These are phyloP conservation scores for Wakefieldia striispora DNA, from an alignment of 768 basidiomycete species.

Conservation along the genomic window DNA sequence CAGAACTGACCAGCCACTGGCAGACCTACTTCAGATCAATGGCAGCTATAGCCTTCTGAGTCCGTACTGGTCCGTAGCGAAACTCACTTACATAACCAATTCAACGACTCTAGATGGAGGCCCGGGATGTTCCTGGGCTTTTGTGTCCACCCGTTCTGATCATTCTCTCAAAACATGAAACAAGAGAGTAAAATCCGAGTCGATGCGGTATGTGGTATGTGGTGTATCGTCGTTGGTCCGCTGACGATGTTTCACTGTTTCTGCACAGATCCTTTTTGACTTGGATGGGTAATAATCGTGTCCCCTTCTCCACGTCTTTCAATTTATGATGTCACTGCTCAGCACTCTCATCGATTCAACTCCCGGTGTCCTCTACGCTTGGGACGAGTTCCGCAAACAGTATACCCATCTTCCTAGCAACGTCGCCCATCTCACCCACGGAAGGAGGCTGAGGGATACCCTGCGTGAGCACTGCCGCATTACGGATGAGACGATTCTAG, in stretches of 20 bases:
- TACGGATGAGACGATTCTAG: constrained; percentile 51
- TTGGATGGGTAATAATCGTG: constrained; percentile 56
- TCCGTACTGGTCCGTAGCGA: no score
- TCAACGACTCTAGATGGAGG: no score
- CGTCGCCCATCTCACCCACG: constrained; percentile 65
- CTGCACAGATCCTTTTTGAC: constrained; percentile 59
- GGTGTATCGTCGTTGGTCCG: not conserved
- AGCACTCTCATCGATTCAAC: constrained; percentile 82
- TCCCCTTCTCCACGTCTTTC: not conserved
- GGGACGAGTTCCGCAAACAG: constrained; percentile 65
- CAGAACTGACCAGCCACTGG: no score
- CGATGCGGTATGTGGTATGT: constrained; percentile 49
- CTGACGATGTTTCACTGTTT: constrained; percentile 9
- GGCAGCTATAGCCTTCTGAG: no score
- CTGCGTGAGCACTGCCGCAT: constrained; percentile 67
- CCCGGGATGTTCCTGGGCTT: no score
- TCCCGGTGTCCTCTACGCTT: constrained; percentile 75
- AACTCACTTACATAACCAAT: no score
- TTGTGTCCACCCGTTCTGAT: no score
- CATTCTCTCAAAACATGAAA: constrained; percentile 6
- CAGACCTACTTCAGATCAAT: constrained; percentile 38
- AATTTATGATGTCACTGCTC: constrained; percentile 8
- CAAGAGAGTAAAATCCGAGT: constrained; percentile 36
- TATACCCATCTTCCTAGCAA: constrained; percentile 52
- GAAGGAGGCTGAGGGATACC: constrained; percentile 74